Percentiles rank a stretch among this genome's conserved stretches.
phyloP scores from a whole-genome alignment of 805 yeast genomes.

The Saccharomyces mikatae region DNA sequence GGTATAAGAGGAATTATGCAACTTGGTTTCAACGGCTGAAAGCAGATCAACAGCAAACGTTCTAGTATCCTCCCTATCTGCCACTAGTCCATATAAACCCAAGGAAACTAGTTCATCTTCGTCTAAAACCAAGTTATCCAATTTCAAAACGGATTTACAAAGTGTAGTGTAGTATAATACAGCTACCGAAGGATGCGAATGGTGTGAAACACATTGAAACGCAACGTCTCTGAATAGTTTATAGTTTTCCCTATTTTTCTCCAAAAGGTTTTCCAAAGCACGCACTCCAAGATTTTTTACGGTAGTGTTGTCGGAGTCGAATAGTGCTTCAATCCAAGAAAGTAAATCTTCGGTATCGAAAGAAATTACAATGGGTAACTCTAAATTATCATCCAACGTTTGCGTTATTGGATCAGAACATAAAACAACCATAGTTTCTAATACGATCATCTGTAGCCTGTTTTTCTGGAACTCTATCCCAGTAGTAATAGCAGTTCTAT shows the following conservation, averaged over 20 bases:
- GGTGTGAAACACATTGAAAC: slow-evolving; percentile 60
- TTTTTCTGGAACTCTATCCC: slow-evolving; percentile 67
- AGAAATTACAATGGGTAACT: slow-evolving; percentile 42
- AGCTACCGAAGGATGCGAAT: slow-evolving; percentile 42
- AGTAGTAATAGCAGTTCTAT: slow-evolving; percentile 55
- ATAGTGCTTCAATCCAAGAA: slow-evolving; percentile 73
- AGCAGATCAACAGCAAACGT: slow-evolving; percentile 65
- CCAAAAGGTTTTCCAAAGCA: slow-evolving; percentile 64
- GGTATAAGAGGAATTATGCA: slow-evolving; percentile 47
- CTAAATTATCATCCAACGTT: slow-evolving; percentile 22
- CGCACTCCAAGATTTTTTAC: slow-evolving; percentile 55
- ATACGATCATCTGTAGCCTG: slow-evolving; percentile 58
- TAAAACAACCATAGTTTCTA: slow-evolving; percentile 77
- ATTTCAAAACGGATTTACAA: slow-evolving; percentile 52
- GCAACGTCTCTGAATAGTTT: slow-evolving; percentile 52
- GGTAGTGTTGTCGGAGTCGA: slow-evolving; percentile 49
- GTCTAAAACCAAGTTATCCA: slow-evolving; percentile 40
- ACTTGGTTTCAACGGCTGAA: slow-evolving; percentile 52
- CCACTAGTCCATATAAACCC: slow-evolving; percentile 72
- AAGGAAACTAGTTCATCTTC: slow-evolving; percentile 66
- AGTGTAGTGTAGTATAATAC: slow-evolving; percentile 66
- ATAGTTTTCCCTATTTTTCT: slow-evolving; percentile 46
- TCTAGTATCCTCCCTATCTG: slow-evolving; percentile 59
- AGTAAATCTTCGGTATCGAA: slow-evolving; percentile 64
- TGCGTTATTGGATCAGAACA: slow-evolving; percentile 67